phyloP scores from a whole-genome alignment of 441 rosid genomes.

The Pelargonium cotyledonis region DNA sequence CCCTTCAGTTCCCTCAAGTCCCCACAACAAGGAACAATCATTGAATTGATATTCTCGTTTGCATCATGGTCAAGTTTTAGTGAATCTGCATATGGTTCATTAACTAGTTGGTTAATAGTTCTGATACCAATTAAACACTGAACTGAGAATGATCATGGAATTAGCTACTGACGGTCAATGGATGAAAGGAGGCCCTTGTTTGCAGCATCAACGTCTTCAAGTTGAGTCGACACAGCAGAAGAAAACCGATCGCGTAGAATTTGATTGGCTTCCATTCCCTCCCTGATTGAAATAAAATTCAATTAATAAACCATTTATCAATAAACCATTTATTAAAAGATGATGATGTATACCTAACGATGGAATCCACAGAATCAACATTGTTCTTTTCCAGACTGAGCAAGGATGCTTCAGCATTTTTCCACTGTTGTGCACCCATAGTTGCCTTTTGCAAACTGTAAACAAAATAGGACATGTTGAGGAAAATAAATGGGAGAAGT shows the following conservation, averaged over 20 bases:
- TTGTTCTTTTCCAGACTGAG: conserved; percentile 65
- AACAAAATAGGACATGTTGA: not conserved
- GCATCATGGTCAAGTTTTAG: conserved; percentile 88
- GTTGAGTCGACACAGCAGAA: conserved; percentile 67
- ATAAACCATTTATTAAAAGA: too few species aligned
- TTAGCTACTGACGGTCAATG: conserved; percentile 59
- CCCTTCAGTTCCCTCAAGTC: conserved; percentile 77
- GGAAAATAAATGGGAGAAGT: not conserved
- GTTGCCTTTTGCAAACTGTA: conserved; percentile 70
- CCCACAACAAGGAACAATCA: conserved; percentile 69
- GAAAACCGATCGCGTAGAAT: conserved; percentile 53
- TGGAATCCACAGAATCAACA: conserved; percentile 77
- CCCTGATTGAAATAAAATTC: conserved; percentile 32
- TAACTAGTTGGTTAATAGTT: conserved; percentile 2
- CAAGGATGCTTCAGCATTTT: conserved; percentile 78
- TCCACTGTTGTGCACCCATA: conserved; percentile 84
- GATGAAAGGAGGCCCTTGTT: conserved; percentile 59
- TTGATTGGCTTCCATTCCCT: conserved; percentile 74
- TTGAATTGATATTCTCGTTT: conserved; percentile 70
- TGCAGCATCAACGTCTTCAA: conserved; percentile 56
- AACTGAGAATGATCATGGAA: conserved; percentile 1
- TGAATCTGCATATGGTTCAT: conserved; percentile 48
- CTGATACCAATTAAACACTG: not conserved
- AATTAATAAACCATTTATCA: not conserved
- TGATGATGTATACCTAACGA: conserved; percentile 49